These are phyloP conservation scores for Pythium sukuiense DNA, from an alignment of 352 stramenopile genomes.

Conservation along the genomic window DNA sequence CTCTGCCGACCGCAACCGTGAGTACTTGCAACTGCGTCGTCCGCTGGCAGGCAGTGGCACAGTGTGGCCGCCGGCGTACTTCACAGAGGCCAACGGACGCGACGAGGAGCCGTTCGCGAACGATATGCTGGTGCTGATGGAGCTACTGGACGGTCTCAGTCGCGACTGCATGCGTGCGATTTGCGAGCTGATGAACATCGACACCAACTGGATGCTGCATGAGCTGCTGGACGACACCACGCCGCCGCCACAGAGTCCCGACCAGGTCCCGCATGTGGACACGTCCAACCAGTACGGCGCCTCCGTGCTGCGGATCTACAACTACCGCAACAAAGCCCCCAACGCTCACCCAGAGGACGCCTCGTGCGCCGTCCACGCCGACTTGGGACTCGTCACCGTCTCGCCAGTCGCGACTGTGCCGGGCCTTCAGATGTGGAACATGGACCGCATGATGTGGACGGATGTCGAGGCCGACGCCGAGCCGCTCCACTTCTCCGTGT, in stretches of 20 bases:
- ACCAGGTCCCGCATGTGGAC: slow-evolving; percentile 33
- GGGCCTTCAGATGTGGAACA: slow-evolving; percentile 85
- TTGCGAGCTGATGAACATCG: slow-evolving; percentile 68
- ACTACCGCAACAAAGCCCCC: slow-evolving; percentile 72
- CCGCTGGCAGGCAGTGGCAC: slow-evolving; percentile 67
- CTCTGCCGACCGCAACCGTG: slow-evolving; percentile 63
- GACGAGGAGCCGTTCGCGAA: slow-evolving; percentile 52
- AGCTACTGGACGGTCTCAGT: slow-evolving; percentile 63
- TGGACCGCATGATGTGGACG: slow-evolving; percentile 80
- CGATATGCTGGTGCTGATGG: slow-evolving; percentile 56
- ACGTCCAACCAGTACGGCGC: slow-evolving; percentile 74
- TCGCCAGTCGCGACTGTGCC: slow-evolving; percentile 73
- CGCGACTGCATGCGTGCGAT: slow-evolving; percentile 78
- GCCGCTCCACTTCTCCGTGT: slow-evolving; percentile 73
- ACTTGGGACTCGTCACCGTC: slow-evolving; percentile 78
- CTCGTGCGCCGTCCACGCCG: slow-evolving; percentile 76
- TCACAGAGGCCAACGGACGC: slow-evolving; percentile 24
- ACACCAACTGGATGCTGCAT: slow-evolving; percentile 59
- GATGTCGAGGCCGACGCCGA: slow-evolving; percentile 69
- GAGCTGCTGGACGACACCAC: slow-evolving; percentile 67
- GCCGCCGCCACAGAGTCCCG: slow-evolving; percentile 28
- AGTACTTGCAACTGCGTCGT: slow-evolving; percentile 76
- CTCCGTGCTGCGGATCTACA: slow-evolving; percentile 83
- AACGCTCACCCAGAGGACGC: slow-evolving; percentile 46
- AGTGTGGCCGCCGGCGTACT: slow-evolving; percentile 74